A percentile compares a stretch with the other conserved stretches of the same genome.
These are phyloP conservation scores for Aegilops bicornis DNA, from an alignment of 176 grass and related monocot genomes.

Conservation along the genomic window DNA sequence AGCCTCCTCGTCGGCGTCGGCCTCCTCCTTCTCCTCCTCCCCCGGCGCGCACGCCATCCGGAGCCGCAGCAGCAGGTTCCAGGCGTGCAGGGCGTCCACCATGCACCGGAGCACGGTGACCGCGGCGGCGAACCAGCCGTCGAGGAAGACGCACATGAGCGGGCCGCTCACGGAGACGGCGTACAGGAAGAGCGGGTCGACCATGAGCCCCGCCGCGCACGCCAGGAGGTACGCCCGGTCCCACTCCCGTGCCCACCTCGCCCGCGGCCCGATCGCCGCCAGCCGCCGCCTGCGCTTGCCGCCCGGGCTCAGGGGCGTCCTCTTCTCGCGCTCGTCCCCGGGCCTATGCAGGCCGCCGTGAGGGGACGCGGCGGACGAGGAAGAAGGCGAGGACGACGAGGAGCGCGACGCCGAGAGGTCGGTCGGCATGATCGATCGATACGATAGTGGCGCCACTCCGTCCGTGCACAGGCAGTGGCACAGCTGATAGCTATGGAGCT, in stretches of 20 bases:
- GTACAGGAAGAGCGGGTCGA: slow-evolving; percentile 93
- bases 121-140: slow-evolving; percentile 67
- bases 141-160: slow-evolving; percentile 85
- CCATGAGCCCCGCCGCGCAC: slow-evolving; percentile 70
- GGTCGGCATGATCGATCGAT: slow-evolving; percentile 9
- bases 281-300: neutral
- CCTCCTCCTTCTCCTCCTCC: neutral
- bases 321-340: neutral
- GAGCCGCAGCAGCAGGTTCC: slow-evolving; percentile 25
- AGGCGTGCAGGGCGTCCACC: slow-evolving; percentile 65
- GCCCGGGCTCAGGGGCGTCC: neutral
- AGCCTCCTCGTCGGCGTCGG: slow-evolving; percentile 13
- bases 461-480: neutral
- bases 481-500: neutral
- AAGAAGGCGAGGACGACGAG: neutral
- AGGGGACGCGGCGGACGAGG: neutral
- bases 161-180: slow-evolving; percentile 53
- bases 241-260: slow-evolving; percentile 51
- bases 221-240: slow-evolving; percentile 73
- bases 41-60: neutral
- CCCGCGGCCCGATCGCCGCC: neutral
- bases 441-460: neutral
- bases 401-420: neutral
- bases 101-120: slow-evolving; percentile 79
- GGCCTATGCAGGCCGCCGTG: neutral